Percentiles rank a stretch among this genome's conserved stretches.
Conservation (phyloP, 129 eudicot genomes). For the Chrysanthemum seticuspe region DNA sequence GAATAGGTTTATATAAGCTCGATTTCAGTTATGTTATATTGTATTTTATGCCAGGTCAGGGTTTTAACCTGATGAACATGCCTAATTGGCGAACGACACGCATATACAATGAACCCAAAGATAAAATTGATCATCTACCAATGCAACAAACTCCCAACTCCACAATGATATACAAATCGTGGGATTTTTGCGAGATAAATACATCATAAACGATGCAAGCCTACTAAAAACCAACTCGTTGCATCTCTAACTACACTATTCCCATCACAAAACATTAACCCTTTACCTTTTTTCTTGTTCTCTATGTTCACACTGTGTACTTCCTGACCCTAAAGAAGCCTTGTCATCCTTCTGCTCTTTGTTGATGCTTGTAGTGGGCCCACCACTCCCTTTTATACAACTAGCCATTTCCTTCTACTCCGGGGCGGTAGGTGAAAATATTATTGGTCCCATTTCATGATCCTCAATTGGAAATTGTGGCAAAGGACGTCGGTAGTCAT, state of each 20-base stretch:
- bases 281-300: slow-evolving; percentile 39
- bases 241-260: slow-evolving; percentile 18
- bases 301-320: slow-evolving; percentile 34
- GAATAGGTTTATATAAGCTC: too few relatives aligned
- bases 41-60: too few relatives aligned
- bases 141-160: slow-evolving; percentile 29
- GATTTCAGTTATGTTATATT: too few relatives aligned
- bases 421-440: too few relatives aligned
- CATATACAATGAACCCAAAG: too few relatives aligned
- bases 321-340: slow-evolving; percentile 19
- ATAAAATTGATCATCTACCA: neutral
- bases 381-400: slow-evolving; percentile 39
- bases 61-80: too few relatives aligned
- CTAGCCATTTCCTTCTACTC: too few relatives aligned
- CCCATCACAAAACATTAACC: neutral
- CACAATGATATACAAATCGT: slow-evolving; percentile 26
- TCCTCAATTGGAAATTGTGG: slow-evolving; percentile 31
- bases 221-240: slow-evolving; percentile 44
- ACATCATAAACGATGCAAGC: slow-evolving; percentile 45
- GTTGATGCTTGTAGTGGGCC: slow-evolving; percentile 13
- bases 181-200: slow-evolving; percentile 17
- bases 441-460: slow-evolving; percentile 35
- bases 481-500: slow-evolving; percentile 24
- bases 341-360: slow-evolving; percentile 53
- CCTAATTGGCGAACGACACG: too few relatives aligned